phyloP scores from a whole-genome alignment of 441 rosid species.

The Jatropha podagrica region DNA sequence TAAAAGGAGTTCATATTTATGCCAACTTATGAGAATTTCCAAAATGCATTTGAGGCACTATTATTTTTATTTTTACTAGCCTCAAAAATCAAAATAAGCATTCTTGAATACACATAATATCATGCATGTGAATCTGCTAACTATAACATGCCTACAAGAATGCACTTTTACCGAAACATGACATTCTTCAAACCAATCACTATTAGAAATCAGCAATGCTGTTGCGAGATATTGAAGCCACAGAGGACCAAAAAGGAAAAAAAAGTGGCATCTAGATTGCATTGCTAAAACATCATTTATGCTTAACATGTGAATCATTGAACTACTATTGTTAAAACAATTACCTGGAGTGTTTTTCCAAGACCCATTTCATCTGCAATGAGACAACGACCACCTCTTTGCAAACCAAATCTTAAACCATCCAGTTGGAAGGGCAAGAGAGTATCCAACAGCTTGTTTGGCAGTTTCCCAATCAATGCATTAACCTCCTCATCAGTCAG shows the following conservation, averaged over 20 bases:
- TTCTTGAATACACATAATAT: not conserved
- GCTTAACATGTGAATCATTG: not conserved
- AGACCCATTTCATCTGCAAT: slow-evolving; percentile 99
- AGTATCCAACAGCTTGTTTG: slow-evolving; percentile 50
- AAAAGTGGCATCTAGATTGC: not conserved
- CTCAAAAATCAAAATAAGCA: slow-evolving; percentile 3
- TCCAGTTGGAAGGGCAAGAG: slow-evolving; percentile 89
- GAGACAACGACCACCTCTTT: slow-evolving; percentile 90
- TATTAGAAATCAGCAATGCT: not conserved
- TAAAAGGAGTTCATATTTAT: slow-evolving; percentile 8
- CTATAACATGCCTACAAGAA: not conserved
- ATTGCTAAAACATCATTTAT: not conserved
- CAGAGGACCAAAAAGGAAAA: not conserved
- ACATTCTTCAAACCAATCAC: slow-evolving; percentile 1
- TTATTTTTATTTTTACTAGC: not conserved
- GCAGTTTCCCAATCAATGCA: slow-evolving; percentile 57
- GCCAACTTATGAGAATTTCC: slow-evolving; percentile 16
- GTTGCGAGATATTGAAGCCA: not conserved
- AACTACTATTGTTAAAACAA: not conserved
- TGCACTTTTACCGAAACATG: not conserved
- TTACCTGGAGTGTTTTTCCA: slow-evolving; percentile 94
- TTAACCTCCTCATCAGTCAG: slow-evolving; percentile 61
- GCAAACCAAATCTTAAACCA: slow-evolving; percentile 77
- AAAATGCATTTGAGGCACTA: not conserved
- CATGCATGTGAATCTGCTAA: not conserved